Percentiles rank a stretch among this genome's conserved stretches.
Conservation (phyloP, 169 alveolate genomes). For the Cyclospora cayetanensis region DNA sequence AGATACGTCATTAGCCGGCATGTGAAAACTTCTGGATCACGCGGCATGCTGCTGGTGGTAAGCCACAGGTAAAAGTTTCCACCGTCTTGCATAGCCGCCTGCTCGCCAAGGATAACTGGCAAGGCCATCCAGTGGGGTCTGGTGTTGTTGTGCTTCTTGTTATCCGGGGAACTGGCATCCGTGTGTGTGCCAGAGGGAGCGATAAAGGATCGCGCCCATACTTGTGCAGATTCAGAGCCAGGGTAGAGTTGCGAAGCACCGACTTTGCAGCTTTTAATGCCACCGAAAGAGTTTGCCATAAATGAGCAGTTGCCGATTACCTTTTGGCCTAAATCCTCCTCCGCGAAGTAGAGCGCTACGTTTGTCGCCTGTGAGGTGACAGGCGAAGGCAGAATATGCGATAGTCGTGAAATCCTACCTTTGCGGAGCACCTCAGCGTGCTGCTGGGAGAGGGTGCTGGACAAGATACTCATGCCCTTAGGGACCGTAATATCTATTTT, state of each 20-base stretch:
- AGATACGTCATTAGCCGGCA: slow-evolving; percentile 15
- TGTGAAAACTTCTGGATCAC: slow-evolving; percentile 14
- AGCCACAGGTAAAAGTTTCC: slow-evolving; percentile 36
- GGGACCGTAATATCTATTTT: slow-evolving; percentile 13
- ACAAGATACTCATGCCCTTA: not conserved
- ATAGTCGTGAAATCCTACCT: not conserved
- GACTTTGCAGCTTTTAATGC: not conserved
- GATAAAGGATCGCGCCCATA: not conserved
- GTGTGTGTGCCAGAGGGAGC: not conserved
- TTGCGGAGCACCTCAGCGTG: not conserved
- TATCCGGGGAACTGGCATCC: not conserved
- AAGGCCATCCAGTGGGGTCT: not conserved
- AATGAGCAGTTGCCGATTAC: not conserved
- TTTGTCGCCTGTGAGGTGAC: not conserved
- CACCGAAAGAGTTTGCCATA: not conserved
- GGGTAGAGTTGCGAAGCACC: not conserved
- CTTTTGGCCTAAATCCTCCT: not conserved
- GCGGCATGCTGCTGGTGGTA: not conserved
- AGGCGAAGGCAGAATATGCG: not conserved
- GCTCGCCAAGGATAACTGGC: not conserved
- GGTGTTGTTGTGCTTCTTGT: not conserved
- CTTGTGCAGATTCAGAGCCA: not conserved
- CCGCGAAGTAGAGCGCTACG: not conserved
- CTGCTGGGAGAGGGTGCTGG: not conserved
- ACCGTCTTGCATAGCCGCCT: not conserved